Evolutionary conservation across 2,329 filamentous ascomycete genomes (phyloP).

Genomic region (Hymenoscyphus occultus): DNA sequence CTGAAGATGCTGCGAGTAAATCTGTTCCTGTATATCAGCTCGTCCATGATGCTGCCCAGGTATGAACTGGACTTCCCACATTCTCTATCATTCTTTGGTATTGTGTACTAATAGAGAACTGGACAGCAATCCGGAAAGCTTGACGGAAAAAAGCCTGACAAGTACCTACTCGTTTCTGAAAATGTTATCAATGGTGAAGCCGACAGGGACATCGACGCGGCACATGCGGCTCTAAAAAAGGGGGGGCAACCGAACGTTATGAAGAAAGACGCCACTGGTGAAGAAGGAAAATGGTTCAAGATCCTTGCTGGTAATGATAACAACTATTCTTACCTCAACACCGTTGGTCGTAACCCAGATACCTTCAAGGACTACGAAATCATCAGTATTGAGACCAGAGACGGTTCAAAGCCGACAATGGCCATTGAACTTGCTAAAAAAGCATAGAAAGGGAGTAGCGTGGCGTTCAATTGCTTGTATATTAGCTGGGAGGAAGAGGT

Average conservation of each 20-base stretch:
- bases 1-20: background rate
- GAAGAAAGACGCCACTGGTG: background rate
- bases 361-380: conserved; percentile 4
- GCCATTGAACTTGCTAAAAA: background rate
- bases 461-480: no score
- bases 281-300: background rate
- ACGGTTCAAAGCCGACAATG: background rate
- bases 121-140: conserved; percentile 1
- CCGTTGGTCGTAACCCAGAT: conserved; percentile 6
- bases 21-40: conserved; percentile 4
- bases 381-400: conserved; percentile 5
- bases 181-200: background rate
- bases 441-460: background rate
- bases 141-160: background rate
- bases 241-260: background rate
- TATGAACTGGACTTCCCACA: background rate
- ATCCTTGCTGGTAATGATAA: conserved; percentile 7
- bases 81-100: background rate
- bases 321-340: conserved; percentile 3
- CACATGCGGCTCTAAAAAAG: background rate
- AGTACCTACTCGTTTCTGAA: background rate
- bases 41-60: conserved; percentile 3
- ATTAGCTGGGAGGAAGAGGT: no score
- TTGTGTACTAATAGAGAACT: background rate
- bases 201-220: background rate